phyloP scores from a whole-genome alignment of 148 eudicot species.

The Amaranthus cruentus region DNA sequence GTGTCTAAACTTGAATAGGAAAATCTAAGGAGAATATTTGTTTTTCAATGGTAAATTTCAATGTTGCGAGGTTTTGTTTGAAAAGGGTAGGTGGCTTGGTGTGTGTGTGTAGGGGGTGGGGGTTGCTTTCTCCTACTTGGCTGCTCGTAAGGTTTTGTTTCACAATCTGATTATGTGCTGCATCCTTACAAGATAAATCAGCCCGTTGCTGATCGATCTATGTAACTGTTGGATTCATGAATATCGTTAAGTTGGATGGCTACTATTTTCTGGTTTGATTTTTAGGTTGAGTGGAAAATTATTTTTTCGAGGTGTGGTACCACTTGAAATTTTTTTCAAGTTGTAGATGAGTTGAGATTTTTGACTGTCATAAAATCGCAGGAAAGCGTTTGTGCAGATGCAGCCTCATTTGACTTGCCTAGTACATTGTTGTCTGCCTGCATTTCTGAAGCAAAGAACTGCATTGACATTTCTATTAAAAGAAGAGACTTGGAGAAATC shows the following conservation, averaged over 20 bases:
- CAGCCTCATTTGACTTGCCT: slow-evolving; percentile 93
- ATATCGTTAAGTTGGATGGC: background rate
- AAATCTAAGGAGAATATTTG: background rate
- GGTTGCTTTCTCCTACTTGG: background rate
- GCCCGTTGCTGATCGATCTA: background rate
- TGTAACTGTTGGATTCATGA: background rate
- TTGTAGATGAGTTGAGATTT: slow-evolving; percentile 1
- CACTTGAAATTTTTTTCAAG: background rate
- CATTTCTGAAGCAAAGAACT: slow-evolving; percentile 82
- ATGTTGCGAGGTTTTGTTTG: background rate
- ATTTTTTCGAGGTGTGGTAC: background rate
- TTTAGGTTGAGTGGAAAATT: background rate
- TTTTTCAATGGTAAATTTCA: background rate
- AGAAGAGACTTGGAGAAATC: slow-evolving; percentile 65
- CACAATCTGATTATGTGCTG: background rate
- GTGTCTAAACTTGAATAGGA: background rate
- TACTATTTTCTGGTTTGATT: background rate
- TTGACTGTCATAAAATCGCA: slow-evolving; percentile 25
- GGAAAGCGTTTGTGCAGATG: slow-evolving; percentile 96
- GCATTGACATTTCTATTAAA: slow-evolving; percentile 65
- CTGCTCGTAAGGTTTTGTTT: background rate
- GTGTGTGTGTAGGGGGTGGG: background rate
- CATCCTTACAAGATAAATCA: background rate
- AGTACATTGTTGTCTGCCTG: slow-evolving; percentile 73
- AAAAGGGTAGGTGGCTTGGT: no score